Evolutionary conservation across 768 basidiomycete genomes (phyloP).

Genomic region (Calocybe cyanea): DNA sequence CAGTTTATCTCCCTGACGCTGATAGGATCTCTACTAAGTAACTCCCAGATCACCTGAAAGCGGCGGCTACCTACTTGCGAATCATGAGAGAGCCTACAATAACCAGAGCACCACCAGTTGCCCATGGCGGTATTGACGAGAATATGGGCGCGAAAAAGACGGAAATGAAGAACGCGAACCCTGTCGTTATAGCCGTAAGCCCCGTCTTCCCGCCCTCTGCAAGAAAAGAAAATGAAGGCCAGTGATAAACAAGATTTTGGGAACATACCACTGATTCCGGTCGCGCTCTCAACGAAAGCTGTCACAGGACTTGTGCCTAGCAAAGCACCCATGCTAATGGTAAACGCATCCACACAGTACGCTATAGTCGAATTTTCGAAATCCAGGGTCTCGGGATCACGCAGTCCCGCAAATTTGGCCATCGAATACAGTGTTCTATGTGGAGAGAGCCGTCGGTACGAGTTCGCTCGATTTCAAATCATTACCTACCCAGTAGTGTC

Average conservation of each 20-base stretch:
- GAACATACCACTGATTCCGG: conserved; percentile 63
- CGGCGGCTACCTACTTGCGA: conserved; percentile 54
- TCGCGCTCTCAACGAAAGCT: conserved; percentile 79
- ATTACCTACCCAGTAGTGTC: conserved; percentile 45
- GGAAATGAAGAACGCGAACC: conserved; percentile 75
- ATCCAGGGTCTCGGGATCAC: conserved; percentile 79
- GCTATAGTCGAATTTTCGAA: conserved; percentile 82
- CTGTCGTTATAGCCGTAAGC: conserved; percentile 69
- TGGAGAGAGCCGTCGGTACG: background rate
- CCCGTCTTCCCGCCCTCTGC: conserved; percentile 87
- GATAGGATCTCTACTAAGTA: background rate
- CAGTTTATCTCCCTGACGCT: conserved; percentile 85
- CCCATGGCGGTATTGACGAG: conserved; percentile 83
- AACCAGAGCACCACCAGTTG: conserved; percentile 80
- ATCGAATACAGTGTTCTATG: conserved; percentile 84
- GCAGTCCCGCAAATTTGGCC: conserved; percentile 88
- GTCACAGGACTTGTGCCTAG: conserved; percentile 81
- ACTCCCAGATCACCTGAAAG: background rate
- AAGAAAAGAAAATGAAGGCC: background rate
- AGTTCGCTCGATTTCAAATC: background rate
- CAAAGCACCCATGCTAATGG: conserved; percentile 76
- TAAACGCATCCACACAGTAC: conserved; percentile 81
- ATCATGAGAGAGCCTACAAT: conserved; percentile 91
- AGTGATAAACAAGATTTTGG: background rate
- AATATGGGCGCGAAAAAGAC: conserved; percentile 90